These are phyloP conservation scores for Auricularia auricula-judae DNA, from an alignment of 768 basidiomycete species.

Conservation along the genomic window DNA sequence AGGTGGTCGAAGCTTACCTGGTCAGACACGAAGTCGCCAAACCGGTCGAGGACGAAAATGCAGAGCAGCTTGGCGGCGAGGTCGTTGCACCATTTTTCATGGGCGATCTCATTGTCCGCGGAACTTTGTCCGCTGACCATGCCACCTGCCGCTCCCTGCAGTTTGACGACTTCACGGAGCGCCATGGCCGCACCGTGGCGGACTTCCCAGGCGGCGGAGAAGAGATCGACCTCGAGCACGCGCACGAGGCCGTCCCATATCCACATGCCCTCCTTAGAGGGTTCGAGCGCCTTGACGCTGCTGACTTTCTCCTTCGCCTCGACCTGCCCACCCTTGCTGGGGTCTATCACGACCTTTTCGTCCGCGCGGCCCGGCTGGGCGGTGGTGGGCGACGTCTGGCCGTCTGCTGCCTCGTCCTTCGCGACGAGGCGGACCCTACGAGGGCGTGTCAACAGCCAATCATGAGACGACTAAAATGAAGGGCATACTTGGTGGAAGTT, in stretches of 20 bases:
- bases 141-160: slow-evolving; percentile 73
- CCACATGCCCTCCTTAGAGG: slow-evolving; percentile 62
- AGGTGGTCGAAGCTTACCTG: slow-evolving; percentile 33
- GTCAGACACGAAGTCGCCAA: slow-evolving; percentile 94
- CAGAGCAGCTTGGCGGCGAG: slow-evolving; percentile 77
- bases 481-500: background rate
- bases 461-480: background rate
- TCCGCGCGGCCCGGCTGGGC: slow-evolving; percentile 21
- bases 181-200: slow-evolving; percentile 92
- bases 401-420: slow-evolving; percentile 40
- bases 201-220: slow-evolving; percentile 84
- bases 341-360: slow-evolving; percentile 69
- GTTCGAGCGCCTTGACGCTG: slow-evolving; percentile 55
- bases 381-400: slow-evolving; percentile 39
- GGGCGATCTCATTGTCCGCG: slow-evolving; percentile 51
- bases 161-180: slow-evolving; percentile 74
- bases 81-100: slow-evolving; percentile 85
- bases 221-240: slow-evolving; percentile 71
- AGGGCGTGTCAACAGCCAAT: background rate
- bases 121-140: slow-evolving; percentile 52
- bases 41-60: slow-evolving; percentile 91
- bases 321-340: slow-evolving; percentile 76
- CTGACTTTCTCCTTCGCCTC: slow-evolving; percentile 24
- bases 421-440: slow-evolving; percentile 64
- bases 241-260: slow-evolving; percentile 78